phyloP scores from a whole-genome alignment of 306 rosid species.

The Rubus parviflorus region DNA sequence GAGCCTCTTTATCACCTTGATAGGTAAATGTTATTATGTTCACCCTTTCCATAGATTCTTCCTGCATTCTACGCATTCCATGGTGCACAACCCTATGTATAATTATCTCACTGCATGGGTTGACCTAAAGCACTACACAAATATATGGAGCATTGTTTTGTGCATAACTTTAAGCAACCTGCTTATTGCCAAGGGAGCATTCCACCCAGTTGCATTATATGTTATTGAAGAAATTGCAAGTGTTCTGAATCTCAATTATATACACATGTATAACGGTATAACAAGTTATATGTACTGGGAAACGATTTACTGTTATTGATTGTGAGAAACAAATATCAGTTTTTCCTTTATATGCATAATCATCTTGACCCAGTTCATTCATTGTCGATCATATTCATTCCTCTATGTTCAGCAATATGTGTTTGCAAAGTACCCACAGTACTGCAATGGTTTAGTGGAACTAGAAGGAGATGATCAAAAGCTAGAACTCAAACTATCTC shows the following conservation, averaged over 20 bases:
- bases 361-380: no score
- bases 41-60: neutral
- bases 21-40: slow-evolving; percentile 46
- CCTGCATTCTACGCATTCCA: neutral
- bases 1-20: slow-evolving; percentile 97
- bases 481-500: slow-evolving; percentile 22
- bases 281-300: no score
- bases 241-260: no score
- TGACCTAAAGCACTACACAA: neutral
- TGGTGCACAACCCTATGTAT: neutral
- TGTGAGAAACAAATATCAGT: no score
- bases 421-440: slow-evolving; percentile 80
- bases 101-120: neutral
- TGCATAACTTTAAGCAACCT: neutral
- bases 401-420: slow-evolving; percentile 81
- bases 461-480: slow-evolving; percentile 42
- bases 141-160: neutral
- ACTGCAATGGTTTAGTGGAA: slow-evolving; percentile 43
- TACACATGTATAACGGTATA: no score
- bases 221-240: neutral
- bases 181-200: neutral
- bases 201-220: neutral
- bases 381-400: no score
- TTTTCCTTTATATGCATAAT: no score
- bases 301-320: no score